Percentiles rank a stretch among this genome's conserved stretches.
Evolutionary conservation across 2,329 filamentous ascomycete species (phyloP).

Genomic region (Sclerotinia borealis): DNA sequence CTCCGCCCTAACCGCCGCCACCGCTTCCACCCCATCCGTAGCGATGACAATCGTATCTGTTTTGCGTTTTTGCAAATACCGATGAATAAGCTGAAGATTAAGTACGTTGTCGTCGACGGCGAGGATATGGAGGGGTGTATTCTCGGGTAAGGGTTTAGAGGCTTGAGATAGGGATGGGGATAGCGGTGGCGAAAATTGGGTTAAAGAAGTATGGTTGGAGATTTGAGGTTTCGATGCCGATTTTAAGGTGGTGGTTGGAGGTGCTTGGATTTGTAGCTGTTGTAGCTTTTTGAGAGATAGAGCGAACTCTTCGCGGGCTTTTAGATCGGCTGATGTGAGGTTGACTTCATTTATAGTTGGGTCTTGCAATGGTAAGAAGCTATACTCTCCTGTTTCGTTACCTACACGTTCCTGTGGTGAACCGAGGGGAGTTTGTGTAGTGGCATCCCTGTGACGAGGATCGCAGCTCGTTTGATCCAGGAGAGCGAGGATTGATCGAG

Average conservation of each 20-base stretch:
- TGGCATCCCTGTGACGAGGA: constrained; percentile 8
- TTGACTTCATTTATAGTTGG: not conserved
- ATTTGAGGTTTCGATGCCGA: not conserved
- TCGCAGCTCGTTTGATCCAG: constrained; percentile 11
- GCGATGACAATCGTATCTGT: constrained; percentile 34
- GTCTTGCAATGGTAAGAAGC: constrained; percentile 10
- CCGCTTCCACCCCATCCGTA: constrained; percentile 40
- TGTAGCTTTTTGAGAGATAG: not conserved
- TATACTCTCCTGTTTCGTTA: constrained; percentile 21
- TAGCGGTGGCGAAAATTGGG: not conserved
- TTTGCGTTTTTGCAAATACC: constrained; percentile 28
- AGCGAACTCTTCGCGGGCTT: not conserved
- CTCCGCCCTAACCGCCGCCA: constrained; percentile 28
- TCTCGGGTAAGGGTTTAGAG: not conserved
- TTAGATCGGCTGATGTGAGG: not conserved
- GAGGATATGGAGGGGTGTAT: constrained; percentile 18
- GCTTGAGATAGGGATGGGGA: not conserved
- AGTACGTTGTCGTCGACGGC: constrained; percentile 36
- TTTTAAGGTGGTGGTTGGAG: not conserved
- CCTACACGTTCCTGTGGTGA: constrained; percentile 21
- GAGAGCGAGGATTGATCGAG: constrained; percentile 22
- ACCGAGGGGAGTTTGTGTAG: constrained; percentile 25
- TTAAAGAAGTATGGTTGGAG: not conserved
- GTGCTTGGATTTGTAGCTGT: not conserved
- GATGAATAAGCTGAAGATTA: constrained; percentile 33